These are phyloP conservation scores for Plantago coronopus DNA, from an alignment of 305 asterid species.

Conservation along the genomic window DNA sequence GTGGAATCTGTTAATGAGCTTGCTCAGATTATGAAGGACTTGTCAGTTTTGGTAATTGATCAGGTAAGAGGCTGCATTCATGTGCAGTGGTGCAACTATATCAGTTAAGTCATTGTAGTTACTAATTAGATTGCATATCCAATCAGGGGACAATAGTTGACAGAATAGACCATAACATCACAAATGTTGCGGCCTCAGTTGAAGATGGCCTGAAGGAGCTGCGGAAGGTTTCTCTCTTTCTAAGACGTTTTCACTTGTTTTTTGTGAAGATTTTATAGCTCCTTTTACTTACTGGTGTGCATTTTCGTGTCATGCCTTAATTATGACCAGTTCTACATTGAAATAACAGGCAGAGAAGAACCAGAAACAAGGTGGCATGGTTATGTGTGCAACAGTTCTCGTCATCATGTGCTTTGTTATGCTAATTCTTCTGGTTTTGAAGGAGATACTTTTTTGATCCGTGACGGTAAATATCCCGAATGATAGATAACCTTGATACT, in stretches of 20 bases:
- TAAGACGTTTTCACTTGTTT: neutral
- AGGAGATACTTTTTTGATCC: constrained; percentile 56
- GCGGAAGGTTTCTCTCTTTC: constrained; percentile 57
- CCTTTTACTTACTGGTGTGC: no score
- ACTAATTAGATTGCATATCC: constrained; percentile 10
- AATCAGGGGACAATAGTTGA: constrained; percentile 97
- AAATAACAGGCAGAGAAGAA: constrained; percentile 83
- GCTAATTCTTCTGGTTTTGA: constrained; percentile 77
- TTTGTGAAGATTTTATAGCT: no score
- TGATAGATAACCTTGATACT: no score
- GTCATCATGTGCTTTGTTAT: constrained; percentile 76
- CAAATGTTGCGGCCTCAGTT: constrained; percentile 90
- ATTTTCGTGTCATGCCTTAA: no score
- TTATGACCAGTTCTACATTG: neutral
- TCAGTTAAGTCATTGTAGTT: constrained; percentile 7
- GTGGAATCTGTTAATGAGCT: constrained; percentile 93
- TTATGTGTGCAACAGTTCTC: constrained; percentile 78
- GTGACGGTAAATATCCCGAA: no score
- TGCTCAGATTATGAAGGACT: constrained; percentile 98
- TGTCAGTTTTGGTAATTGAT: constrained; percentile 95
- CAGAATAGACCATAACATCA: constrained; percentile 91
- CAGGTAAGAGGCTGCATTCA: constrained; percentile 58
- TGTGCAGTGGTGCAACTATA: constrained; percentile 21
- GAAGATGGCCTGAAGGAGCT: constrained; percentile 97
- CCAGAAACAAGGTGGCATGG: constrained; percentile 91